Evolutionary conservation across 768 basidiomycete genomes (phyloP), one percentile per base, ranked within the genome.

Genomic region (Lepiota subincarnata): DNA sequence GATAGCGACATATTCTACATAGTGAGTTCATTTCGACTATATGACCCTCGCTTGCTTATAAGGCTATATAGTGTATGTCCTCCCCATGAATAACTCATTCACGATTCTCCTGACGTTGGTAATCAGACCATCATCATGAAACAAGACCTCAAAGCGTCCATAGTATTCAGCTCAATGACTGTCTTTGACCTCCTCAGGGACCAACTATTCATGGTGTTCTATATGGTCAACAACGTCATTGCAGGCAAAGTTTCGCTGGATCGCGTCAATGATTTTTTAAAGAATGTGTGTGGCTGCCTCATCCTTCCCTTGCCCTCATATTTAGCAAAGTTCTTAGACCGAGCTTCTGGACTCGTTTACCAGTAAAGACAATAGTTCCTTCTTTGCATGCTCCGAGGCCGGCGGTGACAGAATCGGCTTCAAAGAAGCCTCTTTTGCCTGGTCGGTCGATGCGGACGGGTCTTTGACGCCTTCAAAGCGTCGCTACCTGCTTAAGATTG

Each of bases 111-210:
- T 52, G 13, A 42, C 31, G 3, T 18, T 34, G 11, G 7, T 18
- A 38, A 35, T 10, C 44, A 76, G 73, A 73, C 71, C 10, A 55
- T 73, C 31, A 61, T 76, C 46, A 69, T 72, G 65, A 70, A 69
- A 44, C 59, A 71, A 55, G 61, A 69, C 0, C 65, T 75, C 50
- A 69, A 55, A 53, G 72, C 74, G 5, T 73, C 76, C 1, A 69
- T 66, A 19, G 77, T 80, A 6, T 79, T 79, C 63, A 76, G 76
- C 16, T 77, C 76, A 35, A 78, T 82, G 71, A 65, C 77, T 50
- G 84, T 87, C n/a, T 88, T 89, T 61, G 80, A 85, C 56, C 72
- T 84, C 58, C 65, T 89, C 36, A 73, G 80, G 28, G 72, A 73
- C 7, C 79, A 81, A 53, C 65, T 83, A 37, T 69, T 70, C 67